Percentiles rank a stretch among this genome's conserved stretches.
Conservation (phyloP, 768 basidiomycete genomes). For the Xerocomellus dryophilus region DNA sequence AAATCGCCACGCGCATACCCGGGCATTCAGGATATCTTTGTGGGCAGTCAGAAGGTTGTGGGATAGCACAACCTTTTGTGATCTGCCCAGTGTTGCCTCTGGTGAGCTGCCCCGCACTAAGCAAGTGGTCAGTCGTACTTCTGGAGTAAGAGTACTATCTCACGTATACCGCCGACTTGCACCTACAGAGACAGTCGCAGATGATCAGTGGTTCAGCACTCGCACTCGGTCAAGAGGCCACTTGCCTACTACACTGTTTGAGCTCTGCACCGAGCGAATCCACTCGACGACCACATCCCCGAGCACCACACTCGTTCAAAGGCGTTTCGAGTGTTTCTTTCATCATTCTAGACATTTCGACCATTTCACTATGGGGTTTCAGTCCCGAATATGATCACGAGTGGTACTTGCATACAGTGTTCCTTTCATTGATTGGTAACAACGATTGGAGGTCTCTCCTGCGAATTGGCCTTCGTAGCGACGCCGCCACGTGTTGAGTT, state of each 20-base stretch:
- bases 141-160: conserved; percentile 15
- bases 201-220: neutral
- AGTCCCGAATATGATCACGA: neutral
- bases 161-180: conserved; percentile 43
- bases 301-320: conserved; percentile 34
- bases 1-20: neutral
- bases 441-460: conserved; percentile 36
- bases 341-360: conserved; percentile 27
- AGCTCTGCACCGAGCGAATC: conserved; percentile 21
- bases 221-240: neutral
- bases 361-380: conserved; percentile 25
- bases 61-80: conserved; percentile 38
- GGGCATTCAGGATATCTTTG: neutral
- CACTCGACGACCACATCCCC: conserved; percentile 23
- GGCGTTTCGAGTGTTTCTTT: conserved; percentile 30
- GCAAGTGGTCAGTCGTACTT: neutral
- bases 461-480: conserved; percentile 30
- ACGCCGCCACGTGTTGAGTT: conserved; percentile 34
- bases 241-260: conserved; percentile 39
- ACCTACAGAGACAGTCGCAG: conserved; percentile 24
- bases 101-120: conserved; percentile 38
- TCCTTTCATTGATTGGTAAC: conserved; percentile 32
- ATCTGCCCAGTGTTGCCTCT: conserved; percentile 36
- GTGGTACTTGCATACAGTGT: conserved; percentile 23
- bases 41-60: conserved; percentile 27